phyloP scores from a whole-genome alignment of 345 rosid genomes.

The Lumnitzera racemosa region DNA sequence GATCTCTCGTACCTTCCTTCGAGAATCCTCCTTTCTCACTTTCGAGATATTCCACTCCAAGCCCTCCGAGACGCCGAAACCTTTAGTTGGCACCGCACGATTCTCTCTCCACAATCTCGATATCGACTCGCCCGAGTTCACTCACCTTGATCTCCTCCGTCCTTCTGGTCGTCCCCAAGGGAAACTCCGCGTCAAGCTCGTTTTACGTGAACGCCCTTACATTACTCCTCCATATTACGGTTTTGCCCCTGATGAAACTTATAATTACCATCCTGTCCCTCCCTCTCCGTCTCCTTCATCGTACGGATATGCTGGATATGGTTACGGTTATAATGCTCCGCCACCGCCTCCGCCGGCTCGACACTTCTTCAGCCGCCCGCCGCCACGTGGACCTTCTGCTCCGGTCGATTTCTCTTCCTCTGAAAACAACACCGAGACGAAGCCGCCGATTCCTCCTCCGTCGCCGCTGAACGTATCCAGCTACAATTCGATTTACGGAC shows the following conservation, averaged over 20 bases:
- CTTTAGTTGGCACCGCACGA: constrained; percentile 43
- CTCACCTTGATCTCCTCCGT: constrained; percentile 29
- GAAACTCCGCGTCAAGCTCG: constrained; percentile 39
- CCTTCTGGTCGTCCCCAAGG: constrained; percentile 66
- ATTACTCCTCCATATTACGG: constrained; percentile 22
- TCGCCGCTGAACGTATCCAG: constrained; percentile 21
- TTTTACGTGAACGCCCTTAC: constrained; percentile 30
- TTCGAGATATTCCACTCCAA: constrained; percentile 54
- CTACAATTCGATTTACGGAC: constrained; percentile 17
- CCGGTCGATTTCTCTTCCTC: constrained; percentile 16
- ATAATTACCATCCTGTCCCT: constrained; percentile 15
- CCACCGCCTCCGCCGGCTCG: constrained; percentile 16
- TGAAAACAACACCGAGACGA: constrained; percentile 12
- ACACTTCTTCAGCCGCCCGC: constrained; percentile 11
- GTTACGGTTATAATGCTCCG: constrained; percentile 19
- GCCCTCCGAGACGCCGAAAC: constrained; percentile 45
- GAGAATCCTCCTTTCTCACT: constrained; percentile 23
- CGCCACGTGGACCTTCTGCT: constrained; percentile 17
- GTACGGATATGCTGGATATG: constrained; percentile 12
- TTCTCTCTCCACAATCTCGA: constrained; percentile 23
- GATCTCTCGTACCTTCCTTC: constrained; percentile 2
- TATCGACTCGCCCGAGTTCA: constrained; percentile 10
- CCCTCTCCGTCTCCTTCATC: constrained; percentile 8
- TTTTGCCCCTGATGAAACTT: constrained; percentile 8
- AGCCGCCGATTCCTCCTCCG: constrained; percentile 19